phyloP scores from a whole-genome alignment of 2,329 filamentous ascomycete species.

The Ceratocystis huliohia region DNA sequence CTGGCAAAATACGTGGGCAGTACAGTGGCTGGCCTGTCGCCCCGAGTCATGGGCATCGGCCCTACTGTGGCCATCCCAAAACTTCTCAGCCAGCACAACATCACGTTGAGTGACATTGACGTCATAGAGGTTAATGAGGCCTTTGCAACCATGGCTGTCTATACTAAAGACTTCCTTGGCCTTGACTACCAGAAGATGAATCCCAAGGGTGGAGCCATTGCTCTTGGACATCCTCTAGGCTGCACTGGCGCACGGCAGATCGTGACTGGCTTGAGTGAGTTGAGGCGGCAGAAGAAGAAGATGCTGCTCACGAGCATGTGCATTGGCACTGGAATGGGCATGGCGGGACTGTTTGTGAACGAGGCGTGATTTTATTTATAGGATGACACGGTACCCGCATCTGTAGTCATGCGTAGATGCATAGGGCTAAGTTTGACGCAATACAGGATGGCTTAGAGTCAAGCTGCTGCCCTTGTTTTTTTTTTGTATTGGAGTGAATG shows the following conservation, averaged over 20 bases:
- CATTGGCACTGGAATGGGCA: constrained; percentile 56
- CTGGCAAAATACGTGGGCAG: constrained; percentile 88
- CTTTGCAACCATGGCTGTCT: constrained; percentile 94
- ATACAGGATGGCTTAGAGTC: no score
- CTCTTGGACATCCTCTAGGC: constrained; percentile 70
- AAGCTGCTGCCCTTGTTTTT: no score
- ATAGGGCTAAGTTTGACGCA: no score
- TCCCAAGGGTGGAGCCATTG: constrained; percentile 67
- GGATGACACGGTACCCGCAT: neutral
- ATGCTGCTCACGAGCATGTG: constrained; percentile 87
- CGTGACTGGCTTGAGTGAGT: constrained; percentile 79
- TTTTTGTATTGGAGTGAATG: no score
- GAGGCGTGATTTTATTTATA: constrained; percentile 29
- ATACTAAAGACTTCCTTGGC: constrained; percentile 64
- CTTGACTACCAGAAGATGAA: constrained; percentile 69
- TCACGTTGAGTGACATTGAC: constrained; percentile 72
- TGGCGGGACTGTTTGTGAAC: constrained; percentile 54
- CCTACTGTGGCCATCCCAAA: constrained; percentile 66
- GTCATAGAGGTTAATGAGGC: constrained; percentile 94
- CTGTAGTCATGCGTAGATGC: no score
- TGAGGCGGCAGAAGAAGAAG: constrained; percentile 76
- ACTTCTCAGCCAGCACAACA: constrained; percentile 65
- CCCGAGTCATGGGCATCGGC: constrained; percentile 93
- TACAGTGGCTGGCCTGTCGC: constrained; percentile 78
- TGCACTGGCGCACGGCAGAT: constrained; percentile 69